A percentile compares a stretch with the other conserved stretches of the same genome.
Conservation (phyloP, 1,284 basidiomycete genomes). For the Fomitiporia mediterranea region DNA sequence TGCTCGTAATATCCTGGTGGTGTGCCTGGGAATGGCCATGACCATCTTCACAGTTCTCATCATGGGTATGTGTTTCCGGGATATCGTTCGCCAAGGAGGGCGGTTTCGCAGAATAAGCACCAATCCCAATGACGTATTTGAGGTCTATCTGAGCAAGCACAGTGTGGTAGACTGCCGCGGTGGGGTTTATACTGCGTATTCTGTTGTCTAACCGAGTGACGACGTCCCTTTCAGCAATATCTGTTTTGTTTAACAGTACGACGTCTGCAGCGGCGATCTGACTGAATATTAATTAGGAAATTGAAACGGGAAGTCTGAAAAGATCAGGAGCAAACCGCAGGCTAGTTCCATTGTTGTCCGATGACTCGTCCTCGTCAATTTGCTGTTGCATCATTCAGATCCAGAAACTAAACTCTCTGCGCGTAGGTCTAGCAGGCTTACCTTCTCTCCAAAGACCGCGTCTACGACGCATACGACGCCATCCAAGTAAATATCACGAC, state of each 20-base stretch:
- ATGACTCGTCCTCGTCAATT: slow-evolving; percentile 71
- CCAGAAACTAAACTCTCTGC: too few species aligned
- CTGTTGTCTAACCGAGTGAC: slow-evolving; percentile 47
- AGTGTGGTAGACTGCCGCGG: slow-evolving; percentile 68
- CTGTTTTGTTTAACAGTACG: slow-evolving; percentile 85
- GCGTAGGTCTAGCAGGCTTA: slow-evolving; percentile 29
- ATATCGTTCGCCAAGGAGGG: neutral
- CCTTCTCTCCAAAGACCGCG: slow-evolving; percentile 78
- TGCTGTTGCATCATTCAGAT: too few species aligned
- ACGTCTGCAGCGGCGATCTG: slow-evolving; percentile 90
- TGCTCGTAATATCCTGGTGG: slow-evolving; percentile 66
- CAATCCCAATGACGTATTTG: slow-evolving; percentile 68
- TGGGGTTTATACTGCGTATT: slow-evolving; percentile 74
- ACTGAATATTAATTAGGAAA: slow-evolving; percentile 35
- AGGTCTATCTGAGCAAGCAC: slow-evolving; percentile 67
- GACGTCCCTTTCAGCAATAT: slow-evolving; percentile 51
- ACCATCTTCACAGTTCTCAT: slow-evolving; percentile 28
- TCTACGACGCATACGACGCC: slow-evolving; percentile 91
- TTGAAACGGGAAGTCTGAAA: neutral
- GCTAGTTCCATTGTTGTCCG: slow-evolving; percentile 71
- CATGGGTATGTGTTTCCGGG: slow-evolving; percentile 25
- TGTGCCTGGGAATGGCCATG: slow-evolving; percentile 44
- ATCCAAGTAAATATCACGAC: slow-evolving; percentile 74
- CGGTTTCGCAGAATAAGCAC: slow-evolving; percentile 56
- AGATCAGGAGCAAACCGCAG: slow-evolving; percentile 49